These are phyloP conservation scores for Lachnellula suecica DNA, from an alignment of 2,329 filamentous ascomycete species.

Conservation along the genomic window DNA sequence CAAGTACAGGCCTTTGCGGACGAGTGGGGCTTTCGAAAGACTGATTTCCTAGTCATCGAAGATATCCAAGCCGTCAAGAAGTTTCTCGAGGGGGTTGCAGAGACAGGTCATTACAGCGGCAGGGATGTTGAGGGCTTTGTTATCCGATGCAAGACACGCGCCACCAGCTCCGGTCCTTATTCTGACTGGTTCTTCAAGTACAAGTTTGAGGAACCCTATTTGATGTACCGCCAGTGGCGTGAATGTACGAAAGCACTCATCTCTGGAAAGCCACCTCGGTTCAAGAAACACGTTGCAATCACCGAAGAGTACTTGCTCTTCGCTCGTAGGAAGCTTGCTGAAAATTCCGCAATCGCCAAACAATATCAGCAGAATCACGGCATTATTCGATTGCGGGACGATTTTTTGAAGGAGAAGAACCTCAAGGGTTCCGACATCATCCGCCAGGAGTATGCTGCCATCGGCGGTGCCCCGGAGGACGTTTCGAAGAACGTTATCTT, in stretches of 20 bases:
- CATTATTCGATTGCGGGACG: slow-evolving; percentile 87
- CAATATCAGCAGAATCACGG: slow-evolving; percentile 87
- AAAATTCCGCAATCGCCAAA: slow-evolving; percentile 65
- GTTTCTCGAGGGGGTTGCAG: slow-evolving; percentile 82
- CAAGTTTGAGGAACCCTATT: slow-evolving; percentile 98
- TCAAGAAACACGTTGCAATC: slow-evolving; percentile 84
- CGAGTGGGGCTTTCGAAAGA: slow-evolving; percentile 91
- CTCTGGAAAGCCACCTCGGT: slow-evolving; percentile 67
- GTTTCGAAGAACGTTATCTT: slow-evolving; percentile 72
- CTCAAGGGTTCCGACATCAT: slow-evolving; percentile 89
- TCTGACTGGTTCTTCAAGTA: slow-evolving; percentile 99
- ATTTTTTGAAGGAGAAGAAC: slow-evolving; percentile 81
- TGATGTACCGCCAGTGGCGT: slow-evolving; percentile 98
- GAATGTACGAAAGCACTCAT: slow-evolving; percentile 95
- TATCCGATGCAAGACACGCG: slow-evolving; percentile 75
- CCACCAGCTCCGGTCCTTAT: slow-evolving; percentile 54
- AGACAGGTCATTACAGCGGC: slow-evolving; percentile 86
- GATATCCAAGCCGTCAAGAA: slow-evolving; percentile 70
- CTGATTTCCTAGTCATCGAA: slow-evolving; percentile 75
- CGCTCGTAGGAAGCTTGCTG: slow-evolving; percentile 70
- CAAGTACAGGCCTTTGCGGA: slow-evolving; percentile 90
- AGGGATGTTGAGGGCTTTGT: slow-evolving; percentile 97
- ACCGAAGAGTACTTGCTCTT: slow-evolving; percentile 89
- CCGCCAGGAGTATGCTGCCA: slow-evolving; percentile 61
- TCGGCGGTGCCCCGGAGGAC: slow-evolving; percentile 48